Percentiles rank a stretch among this genome's conserved stretches.
phyloP scores from a whole-genome alignment of 2,329 filamentous ascomycete genomes.

The Hysterium pulicare region DNA sequence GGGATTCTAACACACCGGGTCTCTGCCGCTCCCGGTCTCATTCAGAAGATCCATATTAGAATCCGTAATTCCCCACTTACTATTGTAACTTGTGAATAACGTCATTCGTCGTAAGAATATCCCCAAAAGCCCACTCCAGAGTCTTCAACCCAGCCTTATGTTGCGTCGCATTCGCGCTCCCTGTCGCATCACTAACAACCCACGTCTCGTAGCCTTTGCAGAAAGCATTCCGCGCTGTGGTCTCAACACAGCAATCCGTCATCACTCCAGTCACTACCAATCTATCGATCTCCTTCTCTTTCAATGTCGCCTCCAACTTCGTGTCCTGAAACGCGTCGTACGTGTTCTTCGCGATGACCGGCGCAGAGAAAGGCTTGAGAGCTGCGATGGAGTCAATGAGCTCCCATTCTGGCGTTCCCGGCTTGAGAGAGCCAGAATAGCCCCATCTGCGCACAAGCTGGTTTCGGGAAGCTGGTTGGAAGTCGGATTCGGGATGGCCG shows the following conservation, averaged over 20 bases:
- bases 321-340: slow-evolving; percentile 42
- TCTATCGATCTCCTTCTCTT: slow-evolving; percentile 21
- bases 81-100: slow-evolving; percentile 14
- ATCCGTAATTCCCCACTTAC: too few relatives aligned
- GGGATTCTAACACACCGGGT: too few relatives aligned
- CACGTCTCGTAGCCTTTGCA: slow-evolving; percentile 43
- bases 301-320: slow-evolving; percentile 24
- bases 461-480: slow-evolving; percentile 19
- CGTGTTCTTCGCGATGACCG: slow-evolving; percentile 38
- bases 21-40: too few relatives aligned
- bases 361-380: slow-evolving; percentile 4
- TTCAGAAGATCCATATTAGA: too few relatives aligned
- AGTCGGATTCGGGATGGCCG: slow-evolving; percentile 34
- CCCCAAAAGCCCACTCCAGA: slow-evolving; percentile 38
- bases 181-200: slow-evolving; percentile 39
- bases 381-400: slow-evolving; percentile 23
- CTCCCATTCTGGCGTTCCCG: slow-evolving; percentile 29
- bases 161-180: slow-evolving; percentile 31
- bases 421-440: slow-evolving; percentile 28
- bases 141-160: slow-evolving; percentile 31
- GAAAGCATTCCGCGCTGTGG: slow-evolving; percentile 38
- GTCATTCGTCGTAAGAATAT: slow-evolving; percentile 29
- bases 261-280: slow-evolving; percentile 42
- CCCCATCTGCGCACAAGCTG: slow-evolving; percentile 42
- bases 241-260: slow-evolving; percentile 44